A percentile compares a stretch with the other conserved stretches of the same genome.
phyloP scores from a whole-genome alignment of 2,329 filamentous ascomycete species.

The Xylaria digitata region DNA sequence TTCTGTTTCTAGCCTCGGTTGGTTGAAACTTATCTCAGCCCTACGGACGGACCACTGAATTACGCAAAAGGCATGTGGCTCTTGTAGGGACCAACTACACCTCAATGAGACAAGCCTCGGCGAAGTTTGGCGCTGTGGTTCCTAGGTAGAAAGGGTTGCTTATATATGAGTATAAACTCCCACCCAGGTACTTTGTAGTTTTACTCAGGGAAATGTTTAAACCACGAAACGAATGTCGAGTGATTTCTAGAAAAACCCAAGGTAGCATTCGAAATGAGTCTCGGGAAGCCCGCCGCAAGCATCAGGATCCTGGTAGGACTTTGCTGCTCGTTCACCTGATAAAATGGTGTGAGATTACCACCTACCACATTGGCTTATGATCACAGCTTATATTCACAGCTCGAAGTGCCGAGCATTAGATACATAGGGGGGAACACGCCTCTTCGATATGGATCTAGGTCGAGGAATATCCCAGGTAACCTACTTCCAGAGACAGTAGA shows the following conservation, averaged over 20 bases:
- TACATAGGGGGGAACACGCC: too few relatives aligned
- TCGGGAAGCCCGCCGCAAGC: constrained; percentile 25
- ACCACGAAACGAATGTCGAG: background rate
- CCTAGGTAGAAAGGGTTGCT: too few relatives aligned
- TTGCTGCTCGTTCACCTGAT: constrained; percentile 16
- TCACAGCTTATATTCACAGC: background rate
- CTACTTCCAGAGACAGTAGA: background rate
- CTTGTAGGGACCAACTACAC: constrained; percentile 3
- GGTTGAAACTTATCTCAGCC: constrained; percentile 34
- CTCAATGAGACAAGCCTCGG: constrained; percentile 11
- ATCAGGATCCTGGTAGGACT: constrained; percentile 12
- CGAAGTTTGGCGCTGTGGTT: too few relatives aligned
- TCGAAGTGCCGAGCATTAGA: background rate
- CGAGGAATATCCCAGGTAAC: background rate
- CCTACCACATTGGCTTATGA: background rate
- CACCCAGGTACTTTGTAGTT: background rate
- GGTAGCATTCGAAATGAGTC: constrained; percentile 4
- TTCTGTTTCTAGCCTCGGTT: constrained; percentile 14
- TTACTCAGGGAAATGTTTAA: too few relatives aligned
- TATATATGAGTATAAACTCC: background rate
- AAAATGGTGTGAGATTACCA: constrained; percentile 4
- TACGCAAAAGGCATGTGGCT: constrained; percentile 17
- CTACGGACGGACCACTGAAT: constrained; percentile 20
- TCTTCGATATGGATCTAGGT: background rate
- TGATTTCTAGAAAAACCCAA: constrained; percentile 15